Evolutionary conservation across 768 basidiomycete species (phyloP).

Genomic region (Leccinum rimulosum): DNA sequence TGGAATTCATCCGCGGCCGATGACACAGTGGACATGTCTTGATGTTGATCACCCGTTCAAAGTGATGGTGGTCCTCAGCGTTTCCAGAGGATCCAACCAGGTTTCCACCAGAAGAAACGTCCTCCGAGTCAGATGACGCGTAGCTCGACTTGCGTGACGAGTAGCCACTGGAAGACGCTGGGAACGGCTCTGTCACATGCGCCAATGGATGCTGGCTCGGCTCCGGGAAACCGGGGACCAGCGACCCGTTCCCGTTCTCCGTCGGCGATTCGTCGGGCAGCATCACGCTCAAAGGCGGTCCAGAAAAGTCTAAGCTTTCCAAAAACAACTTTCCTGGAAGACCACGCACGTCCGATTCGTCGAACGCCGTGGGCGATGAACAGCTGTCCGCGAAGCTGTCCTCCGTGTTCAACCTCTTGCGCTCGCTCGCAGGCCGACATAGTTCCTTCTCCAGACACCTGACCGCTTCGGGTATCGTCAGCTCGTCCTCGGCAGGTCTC

Average conservation of each 20-base stretch:
- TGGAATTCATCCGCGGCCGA: conserved; percentile 77
- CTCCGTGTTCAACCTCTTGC: conserved; percentile 57
- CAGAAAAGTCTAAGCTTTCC: conserved; percentile 62
- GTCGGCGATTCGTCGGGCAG: conserved; percentile 29
- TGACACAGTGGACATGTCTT: conserved; percentile 94
- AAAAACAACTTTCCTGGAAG: conserved; percentile 42
- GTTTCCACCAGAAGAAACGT: conserved; percentile 24
- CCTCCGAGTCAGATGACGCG: conserved; percentile 48
- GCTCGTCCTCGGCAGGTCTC: conserved; percentile 59
- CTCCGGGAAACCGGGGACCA: conserved; percentile 33
- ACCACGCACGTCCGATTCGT: conserved; percentile 24
- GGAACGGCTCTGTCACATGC: conserved; percentile 31
- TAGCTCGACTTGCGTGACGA: conserved; percentile 35
- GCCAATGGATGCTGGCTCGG: conserved; percentile 44
- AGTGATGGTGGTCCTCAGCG: conserved; percentile 34
- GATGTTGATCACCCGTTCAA: conserved; percentile 92
- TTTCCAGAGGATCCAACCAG: conserved; percentile 6
- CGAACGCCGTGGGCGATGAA: conserved; percentile 52
- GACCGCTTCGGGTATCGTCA: conserved; percentile 79
- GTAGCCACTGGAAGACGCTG: conserved; percentile 7
- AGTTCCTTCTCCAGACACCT: conserved; percentile 84
- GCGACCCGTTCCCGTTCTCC: conserved; percentile 8
- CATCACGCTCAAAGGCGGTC: conserved; percentile 39
- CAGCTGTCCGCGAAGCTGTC: conserved; percentile 44
- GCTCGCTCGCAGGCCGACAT: conserved; percentile 67